Evolutionary conservation across 352 stramenopile genomes (phyloP), one percentile per base, ranked within the genome.

Genomic region (Thraustochytrium striatum): DNA sequence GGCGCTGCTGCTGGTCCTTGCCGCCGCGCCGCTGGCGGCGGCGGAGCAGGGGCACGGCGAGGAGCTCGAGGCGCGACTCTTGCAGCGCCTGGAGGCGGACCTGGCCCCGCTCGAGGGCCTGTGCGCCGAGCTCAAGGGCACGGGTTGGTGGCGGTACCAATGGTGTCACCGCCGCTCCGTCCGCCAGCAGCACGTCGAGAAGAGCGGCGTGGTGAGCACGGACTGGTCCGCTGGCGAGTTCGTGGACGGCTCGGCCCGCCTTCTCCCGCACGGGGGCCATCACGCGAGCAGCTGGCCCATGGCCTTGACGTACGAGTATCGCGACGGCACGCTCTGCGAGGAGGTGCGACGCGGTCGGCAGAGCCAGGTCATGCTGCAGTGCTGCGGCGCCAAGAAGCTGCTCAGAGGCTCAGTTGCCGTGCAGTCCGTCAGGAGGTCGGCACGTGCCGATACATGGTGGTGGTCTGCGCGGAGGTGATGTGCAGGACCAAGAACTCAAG

Each of bases 121-220:
- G 5, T 70, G 59, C 59, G 59, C 53, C 5, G 59, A 70, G 59
- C 53, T 38, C 13, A 35, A 8, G 21, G 59, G 65, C 47, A 61
- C 30, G 32, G 78, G 61, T 5, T 85, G 85, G 87, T 92, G 88
- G 88, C 84, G 83, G 11, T 92, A 91, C 55, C 85, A 90, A 69
- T 87, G 88, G 68, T 92, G 88, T 75, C 86, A 90, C 53, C 69
- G 61, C 21, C 69, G 79, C 9, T 39, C 85, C 53, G 83, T 90
- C 32, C 82, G 86, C 33, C 87, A 92, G 68, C 91, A 86, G 81
- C 88, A 92, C 61, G 83, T 83, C 55, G 61, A 59, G 53, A 81
- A 84, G 41, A 43, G 83, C n/a, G 82, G 86, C 39, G 78, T 86
- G 59, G 32, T 53, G 2, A 73, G 69, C 25, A 86, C 83, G 43